Base-by-base conservation (phyloP, 2,329 filamentous ascomycete genomes). In the Curvularia eragrostidis region DNA sequence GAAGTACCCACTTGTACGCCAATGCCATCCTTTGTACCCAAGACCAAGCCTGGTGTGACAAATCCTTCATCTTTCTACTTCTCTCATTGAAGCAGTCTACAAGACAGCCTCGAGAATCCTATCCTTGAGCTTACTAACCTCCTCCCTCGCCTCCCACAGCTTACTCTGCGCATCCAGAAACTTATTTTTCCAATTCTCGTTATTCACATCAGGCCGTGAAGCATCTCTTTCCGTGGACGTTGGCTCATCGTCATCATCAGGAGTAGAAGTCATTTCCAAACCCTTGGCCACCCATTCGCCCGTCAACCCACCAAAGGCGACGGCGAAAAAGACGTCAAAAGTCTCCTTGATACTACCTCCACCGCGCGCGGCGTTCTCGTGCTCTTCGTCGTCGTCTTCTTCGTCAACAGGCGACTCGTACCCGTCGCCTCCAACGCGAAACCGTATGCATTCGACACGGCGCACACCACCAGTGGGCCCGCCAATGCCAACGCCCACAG, bases 201-300 rank as follows among this genome's bases (percentile, higher is more conserved):
- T 21, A n/a, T 24, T 42, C 9, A 62, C 68, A 7, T 64, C 64
- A 42, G 59, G 64, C 19, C 61, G 64, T 24, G 56, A 59, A 24
- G 62, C 56, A 19, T 52, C 42, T 43, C 23, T 61, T 36, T 36
- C 34, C 2, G 24, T 4, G 12, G 18, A 24, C 21, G 24, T 50
- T 32, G 39, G 52, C 26, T 41, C 34, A 3, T 24, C 50, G 3
- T 55, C 56, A 8, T 43, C 49, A 1, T 23, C 49, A 12, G 19
- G 15, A 5, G 10, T 39, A 18, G 18, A 26, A 7, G 21, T 19
- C 7, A 26, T 52, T 3, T 58, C 60, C 2, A 82, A 52, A 0
- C 78, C 78, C 48, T 79, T 80, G 13, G 79, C 72, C 19, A 70
- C 71, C 68, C 81, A 82, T 47, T 77, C 73, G 0, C 79, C 81